phyloP scores from a whole-genome alignment of 768 basidiomycete species.

The Macrocybe gigantea region DNA sequence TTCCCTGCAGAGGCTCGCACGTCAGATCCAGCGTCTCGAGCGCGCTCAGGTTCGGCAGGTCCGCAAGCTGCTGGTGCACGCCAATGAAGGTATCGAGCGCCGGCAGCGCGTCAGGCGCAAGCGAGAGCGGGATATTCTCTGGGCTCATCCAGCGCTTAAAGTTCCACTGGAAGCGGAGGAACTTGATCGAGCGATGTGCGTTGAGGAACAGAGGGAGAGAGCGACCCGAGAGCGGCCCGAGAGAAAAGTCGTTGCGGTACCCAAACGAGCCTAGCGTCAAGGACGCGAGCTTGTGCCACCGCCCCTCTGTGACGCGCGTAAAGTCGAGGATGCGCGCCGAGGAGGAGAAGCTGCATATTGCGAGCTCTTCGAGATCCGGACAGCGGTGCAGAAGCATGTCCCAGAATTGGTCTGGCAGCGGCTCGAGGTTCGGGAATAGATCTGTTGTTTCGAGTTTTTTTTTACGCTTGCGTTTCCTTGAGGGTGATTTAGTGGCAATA shows the following conservation, averaged over 20 bases:
- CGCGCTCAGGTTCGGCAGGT: slow-evolving; percentile 26
- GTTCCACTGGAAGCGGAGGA: slow-evolving; percentile 43
- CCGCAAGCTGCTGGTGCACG: slow-evolving; percentile 39
- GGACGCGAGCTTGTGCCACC: slow-evolving; percentile 34
- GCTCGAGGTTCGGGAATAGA: slow-evolving; percentile 31
- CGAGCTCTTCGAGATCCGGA: slow-evolving; percentile 43
- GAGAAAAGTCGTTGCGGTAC: slow-evolving; percentile 37
- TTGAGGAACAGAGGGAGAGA: slow-evolving; percentile 32
- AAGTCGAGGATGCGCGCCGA: slow-evolving; percentile 39
- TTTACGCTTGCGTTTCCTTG: too few relatives aligned
- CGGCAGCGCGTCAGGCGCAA: slow-evolving; percentile 24
- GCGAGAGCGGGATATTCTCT: slow-evolving; percentile 25
- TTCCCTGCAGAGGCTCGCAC: slow-evolving; percentile 41
- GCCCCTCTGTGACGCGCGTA: slow-evolving; percentile 29
- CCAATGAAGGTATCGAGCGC: slow-evolving; percentile 37
- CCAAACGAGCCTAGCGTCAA: slow-evolving; percentile 47
- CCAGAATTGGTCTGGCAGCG: slow-evolving; percentile 37
- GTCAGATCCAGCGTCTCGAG: slow-evolving; percentile 42
- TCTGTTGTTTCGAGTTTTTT: slow-evolving; percentile 16
- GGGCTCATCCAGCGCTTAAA: slow-evolving; percentile 47
- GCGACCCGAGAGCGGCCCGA: slow-evolving; percentile 25
- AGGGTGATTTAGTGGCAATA: too few relatives aligned
- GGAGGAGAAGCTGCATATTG: slow-evolving; percentile 45
- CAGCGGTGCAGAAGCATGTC: slow-evolving; percentile 41
- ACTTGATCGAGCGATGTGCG: slow-evolving; percentile 29